These are phyloP conservation scores for Nothomitra cinnamomea DNA, from an alignment of 2,329 filamentous ascomycete species.

Conservation along the genomic window DNA sequence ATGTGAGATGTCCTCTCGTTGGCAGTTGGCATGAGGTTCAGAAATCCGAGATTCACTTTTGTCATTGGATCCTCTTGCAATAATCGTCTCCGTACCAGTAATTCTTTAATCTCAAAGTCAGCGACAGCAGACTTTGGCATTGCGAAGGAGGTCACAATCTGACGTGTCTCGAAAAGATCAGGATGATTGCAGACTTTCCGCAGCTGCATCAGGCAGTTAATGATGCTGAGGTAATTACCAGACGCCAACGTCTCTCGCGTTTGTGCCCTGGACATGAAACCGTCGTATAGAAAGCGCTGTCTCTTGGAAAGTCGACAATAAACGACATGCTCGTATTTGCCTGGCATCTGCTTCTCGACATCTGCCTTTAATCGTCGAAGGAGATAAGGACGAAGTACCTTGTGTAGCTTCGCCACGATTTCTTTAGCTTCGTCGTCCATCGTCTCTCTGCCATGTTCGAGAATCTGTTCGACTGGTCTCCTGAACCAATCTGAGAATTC, in stretches of 20 bases:
- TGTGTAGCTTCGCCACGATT: slow-evolving; percentile 85
- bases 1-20: slow-evolving; percentile 47
- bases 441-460: slow-evolving; percentile 83
- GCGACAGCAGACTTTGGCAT: slow-evolving; percentile 66
- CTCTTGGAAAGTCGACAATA: slow-evolving; percentile 91
- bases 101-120: slow-evolving; percentile 56
- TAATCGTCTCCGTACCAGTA: slow-evolving; percentile 48
- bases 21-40: slow-evolving; percentile 60
- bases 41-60: slow-evolving; percentile 53
- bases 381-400: slow-evolving; percentile 81
- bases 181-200: slow-evolving; percentile 98
- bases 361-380: slow-evolving; percentile 84
- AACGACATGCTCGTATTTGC: slow-evolving; percentile 92
- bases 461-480: slow-evolving; percentile 85
- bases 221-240: slow-evolving; percentile 94
- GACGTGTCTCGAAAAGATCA: slow-evolving; percentile 86
- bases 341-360: slow-evolving; percentile 98
- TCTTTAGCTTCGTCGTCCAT: slow-evolving; percentile 88
- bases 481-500: slow-evolving; percentile 96
- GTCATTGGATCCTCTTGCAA: slow-evolving; percentile 44
- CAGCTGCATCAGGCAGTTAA: slow-evolving; percentile 94
- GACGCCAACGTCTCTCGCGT: slow-evolving; percentile 78
- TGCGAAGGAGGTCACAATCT: slow-evolving; percentile 91
- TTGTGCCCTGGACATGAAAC: slow-evolving; percentile 79
- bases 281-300: slow-evolving; percentile 89